A percentile compares a stretch with the other conserved stretches of the same genome.
Evolutionary conservation across 2,329 filamentous ascomycete species (phyloP).

Genomic region (Lasiodiplodia sp.): DNA sequence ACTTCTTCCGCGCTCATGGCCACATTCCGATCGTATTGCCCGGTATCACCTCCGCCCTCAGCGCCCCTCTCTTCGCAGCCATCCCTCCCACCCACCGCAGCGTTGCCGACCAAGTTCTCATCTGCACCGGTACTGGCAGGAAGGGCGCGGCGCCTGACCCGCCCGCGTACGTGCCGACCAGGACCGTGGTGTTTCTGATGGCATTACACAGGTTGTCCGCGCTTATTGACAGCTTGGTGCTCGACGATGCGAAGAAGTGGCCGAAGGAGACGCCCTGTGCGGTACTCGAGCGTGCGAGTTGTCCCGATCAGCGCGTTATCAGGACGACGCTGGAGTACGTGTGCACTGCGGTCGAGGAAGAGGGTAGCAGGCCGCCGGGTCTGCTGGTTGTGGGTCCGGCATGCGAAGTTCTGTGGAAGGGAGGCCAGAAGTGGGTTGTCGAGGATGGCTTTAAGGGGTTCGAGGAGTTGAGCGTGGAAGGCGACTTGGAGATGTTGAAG

Average conservation of each 20-base stretch:
- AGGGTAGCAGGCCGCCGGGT: slow-evolving; percentile 88
- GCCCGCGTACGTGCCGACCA: slow-evolving; percentile 75
- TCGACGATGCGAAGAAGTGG: slow-evolving; percentile 59
- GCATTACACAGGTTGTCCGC: slow-evolving; percentile 83
- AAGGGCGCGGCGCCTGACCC: slow-evolving; percentile 85
- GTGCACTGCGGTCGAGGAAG: slow-evolving; percentile 81
- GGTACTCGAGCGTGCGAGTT: slow-evolving; percentile 91
- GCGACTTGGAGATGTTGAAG: slow-evolving; percentile 33
- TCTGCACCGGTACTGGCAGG: slow-evolving; percentile 96
- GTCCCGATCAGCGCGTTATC: slow-evolving; percentile 91
- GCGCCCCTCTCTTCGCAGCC: slow-evolving; percentile 84
- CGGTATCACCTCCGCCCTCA: slow-evolving; percentile 87
- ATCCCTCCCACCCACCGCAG: slow-evolving; percentile 90
- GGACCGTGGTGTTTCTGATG: slow-evolving; percentile 96
- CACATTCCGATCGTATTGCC: slow-evolving; percentile 78
- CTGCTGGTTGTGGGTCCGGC: slow-evolving; percentile 84
- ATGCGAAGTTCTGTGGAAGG: slow-evolving; percentile 76
- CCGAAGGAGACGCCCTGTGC: slow-evolving; percentile 84
- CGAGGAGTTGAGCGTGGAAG: slow-evolving; percentile 57
- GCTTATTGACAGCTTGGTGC: slow-evolving; percentile 72
- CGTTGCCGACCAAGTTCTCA: slow-evolving; percentile 88
- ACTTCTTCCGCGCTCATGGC: slow-evolving; percentile 78
- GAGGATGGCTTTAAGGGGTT: slow-evolving; percentile 86
- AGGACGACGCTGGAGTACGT: slow-evolving; percentile 84
- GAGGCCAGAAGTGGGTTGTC: slow-evolving; percentile 76